phyloP scores from a whole-genome alignment of 202 grass and related monocot genomes.

The Brachypodium distachyon region DNA sequence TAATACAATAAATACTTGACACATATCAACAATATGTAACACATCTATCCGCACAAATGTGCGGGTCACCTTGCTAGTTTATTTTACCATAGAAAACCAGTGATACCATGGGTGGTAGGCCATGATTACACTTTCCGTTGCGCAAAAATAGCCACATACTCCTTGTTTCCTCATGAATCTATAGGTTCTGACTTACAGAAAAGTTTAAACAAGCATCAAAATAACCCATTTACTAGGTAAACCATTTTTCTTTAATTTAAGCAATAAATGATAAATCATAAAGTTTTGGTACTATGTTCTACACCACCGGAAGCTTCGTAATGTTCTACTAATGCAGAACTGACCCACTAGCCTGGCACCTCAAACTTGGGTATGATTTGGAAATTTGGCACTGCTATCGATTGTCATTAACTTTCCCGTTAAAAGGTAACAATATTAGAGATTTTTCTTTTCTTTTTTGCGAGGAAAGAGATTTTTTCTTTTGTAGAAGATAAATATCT shows the following conservation, averaged over 20 bases:
- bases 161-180: not conserved
- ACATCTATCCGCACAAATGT: too few relatives aligned
- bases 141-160: not conserved
- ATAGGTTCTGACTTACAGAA: not conserved
- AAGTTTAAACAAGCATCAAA: not conserved
- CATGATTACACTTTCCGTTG: not conserved
- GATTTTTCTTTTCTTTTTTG: not conserved
- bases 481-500: not conserved
- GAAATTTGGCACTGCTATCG: not conserved
- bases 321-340: not conserved
- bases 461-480: too few relatives aligned
- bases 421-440: not conserved
- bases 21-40: too few relatives aligned
- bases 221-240: not conserved
- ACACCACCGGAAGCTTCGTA: not conserved
- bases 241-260: not conserved
- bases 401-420: not conserved
- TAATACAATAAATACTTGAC: too few relatives aligned
- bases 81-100: not conserved
- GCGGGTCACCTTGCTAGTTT: too few relatives aligned
- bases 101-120: not conserved
- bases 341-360: not conserved
- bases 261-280: not conserved
- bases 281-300: not conserved
- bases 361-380: not conserved